Evolutionary conservation across 1,139 yeast genomes (phyloP).

Genomic region (Yamadazyma taylorii): DNA sequence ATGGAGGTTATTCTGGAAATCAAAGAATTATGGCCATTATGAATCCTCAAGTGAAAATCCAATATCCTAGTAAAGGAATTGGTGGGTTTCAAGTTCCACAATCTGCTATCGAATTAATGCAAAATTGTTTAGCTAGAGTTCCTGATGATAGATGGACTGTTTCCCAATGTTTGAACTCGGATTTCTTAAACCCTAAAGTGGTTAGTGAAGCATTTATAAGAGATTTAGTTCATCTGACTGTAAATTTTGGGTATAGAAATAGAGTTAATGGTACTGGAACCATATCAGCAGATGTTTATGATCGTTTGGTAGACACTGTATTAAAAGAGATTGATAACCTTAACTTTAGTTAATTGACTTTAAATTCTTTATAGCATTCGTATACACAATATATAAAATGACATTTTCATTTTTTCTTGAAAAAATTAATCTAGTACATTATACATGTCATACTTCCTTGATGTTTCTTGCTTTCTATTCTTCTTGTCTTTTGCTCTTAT

Average conservation of each 20-base stretch:
- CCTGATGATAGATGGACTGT: conserved; percentile 71
- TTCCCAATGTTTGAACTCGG: conserved; percentile 53
- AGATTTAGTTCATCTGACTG: conserved; percentile 75
- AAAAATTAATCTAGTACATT: not conserved
- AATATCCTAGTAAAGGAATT: conserved; percentile 61
- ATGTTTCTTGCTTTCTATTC: no score
- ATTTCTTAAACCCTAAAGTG: conserved; percentile 72
- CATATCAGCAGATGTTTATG: conserved; percentile 41
- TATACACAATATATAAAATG: conserved; percentile 1
- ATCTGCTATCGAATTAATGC: conserved; percentile 70
- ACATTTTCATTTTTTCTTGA: not conserved
- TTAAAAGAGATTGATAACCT: conserved; percentile 41
- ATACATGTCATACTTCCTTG: not conserved
- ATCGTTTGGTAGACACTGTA: conserved; percentile 42
- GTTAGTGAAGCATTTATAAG: conserved; percentile 67
- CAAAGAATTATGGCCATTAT: conserved; percentile 83
- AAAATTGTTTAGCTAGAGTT: conserved; percentile 69
- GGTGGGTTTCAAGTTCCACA: conserved; percentile 67
- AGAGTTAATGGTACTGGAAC: conserved; percentile 34
- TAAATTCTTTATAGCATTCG: conserved; percentile 8
- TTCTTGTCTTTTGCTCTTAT: no score
- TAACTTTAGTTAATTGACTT: conserved; percentile 28
- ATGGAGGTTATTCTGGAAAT: conserved; percentile 76
- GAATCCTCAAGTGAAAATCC: conserved; percentile 80
- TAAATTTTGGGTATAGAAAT: conserved; percentile 58